phyloP scores from a whole-genome alignment of 2,329 filamentous ascomycete species.

The Aspergillus sp. region DNA sequence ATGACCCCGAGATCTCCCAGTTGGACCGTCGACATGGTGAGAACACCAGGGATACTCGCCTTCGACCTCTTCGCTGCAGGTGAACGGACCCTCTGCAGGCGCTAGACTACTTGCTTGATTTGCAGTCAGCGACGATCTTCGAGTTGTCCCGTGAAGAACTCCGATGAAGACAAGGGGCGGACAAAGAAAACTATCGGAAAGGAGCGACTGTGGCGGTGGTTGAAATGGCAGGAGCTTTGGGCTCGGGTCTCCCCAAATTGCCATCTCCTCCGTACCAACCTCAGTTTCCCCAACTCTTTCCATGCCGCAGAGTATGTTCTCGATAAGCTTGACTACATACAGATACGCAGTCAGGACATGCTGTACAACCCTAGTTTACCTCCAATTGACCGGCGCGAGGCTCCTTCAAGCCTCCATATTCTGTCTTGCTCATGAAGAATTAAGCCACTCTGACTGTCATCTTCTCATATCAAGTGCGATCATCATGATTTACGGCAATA shows the following conservation, averaged over 20 bases:
- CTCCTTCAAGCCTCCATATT: background rate
- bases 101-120: slow-evolving; percentile 13
- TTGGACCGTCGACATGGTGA: background rate
- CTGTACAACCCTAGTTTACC: slow-evolving; percentile 20
- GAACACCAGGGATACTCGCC: background rate
- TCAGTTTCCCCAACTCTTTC: background rate
- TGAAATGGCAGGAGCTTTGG: background rate
- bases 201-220: slow-evolving; percentile 4
- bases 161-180: background rate
- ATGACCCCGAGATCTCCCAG: background rate
- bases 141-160: slow-evolving; percentile 6
- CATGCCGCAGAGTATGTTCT: slow-evolving; percentile 3
- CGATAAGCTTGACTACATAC: slow-evolving; percentile 16
- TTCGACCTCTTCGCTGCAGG: slow-evolving; percentile 19
- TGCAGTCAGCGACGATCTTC: slow-evolving; percentile 10
- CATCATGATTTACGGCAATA: background rate
- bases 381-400: slow-evolving; percentile 12
- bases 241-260: background rate
- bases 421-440: background rate
- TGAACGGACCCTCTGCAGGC: slow-evolving; percentile 24
- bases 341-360: slow-evolving; percentile 16
- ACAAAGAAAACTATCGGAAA: slow-evolving; percentile 3
- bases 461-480: slow-evolving; percentile 14
- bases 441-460: background rate
- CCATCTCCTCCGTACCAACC: background rate